phyloP scores from a whole-genome alignment of 108 stramenopile species.

The Bacterosira constricta region DNA sequence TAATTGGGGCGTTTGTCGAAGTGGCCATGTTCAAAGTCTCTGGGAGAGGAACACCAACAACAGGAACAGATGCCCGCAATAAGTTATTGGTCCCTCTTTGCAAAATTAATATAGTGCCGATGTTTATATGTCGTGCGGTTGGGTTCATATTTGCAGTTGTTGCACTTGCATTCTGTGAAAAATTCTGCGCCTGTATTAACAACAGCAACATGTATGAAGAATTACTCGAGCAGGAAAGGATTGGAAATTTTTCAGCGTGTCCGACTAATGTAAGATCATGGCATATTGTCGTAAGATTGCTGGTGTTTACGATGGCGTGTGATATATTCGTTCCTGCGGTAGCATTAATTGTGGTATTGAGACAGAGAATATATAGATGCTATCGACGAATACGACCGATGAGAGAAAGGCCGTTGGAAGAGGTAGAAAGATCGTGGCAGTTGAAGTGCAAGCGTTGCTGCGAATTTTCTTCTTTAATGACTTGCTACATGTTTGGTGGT shows the following conservation, averaged over 20 bases:
- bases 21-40: conserved; percentile 19
- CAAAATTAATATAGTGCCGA: conserved; percentile 25
- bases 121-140: conserved; percentile 17
- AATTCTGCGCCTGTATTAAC: conserved; percentile 20
- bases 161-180: neutral
- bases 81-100: conserved; percentile 28
- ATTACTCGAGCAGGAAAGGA: too few species aligned
- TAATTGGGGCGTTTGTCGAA: conserved; percentile 13
- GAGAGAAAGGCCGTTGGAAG: conserved; percentile 27
- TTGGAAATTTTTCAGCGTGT: neutral
- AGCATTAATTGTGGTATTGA: conserved; percentile 5
- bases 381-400: conserved; percentile 8
- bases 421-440: conserved; percentile 71
- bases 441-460: conserved; percentile 46
- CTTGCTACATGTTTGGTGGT: conserved; percentile 89
- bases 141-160: conserved; percentile 10
- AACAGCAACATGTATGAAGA: too few species aligned
- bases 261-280: neutral
- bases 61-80: conserved; percentile 9
- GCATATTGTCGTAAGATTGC: neutral
- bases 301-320: conserved; percentile 21
- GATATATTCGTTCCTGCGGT: conserved; percentile 19
- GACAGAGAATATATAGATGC: neutral
- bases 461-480: conserved; percentile 61
- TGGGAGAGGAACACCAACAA: conserved; percentile 32